Evolutionary conservation across 2,329 filamentous ascomycete genomes (phyloP), one percentile per base, ranked within the genome.

Genomic region (Paracoccidioides lutzii): DNA sequence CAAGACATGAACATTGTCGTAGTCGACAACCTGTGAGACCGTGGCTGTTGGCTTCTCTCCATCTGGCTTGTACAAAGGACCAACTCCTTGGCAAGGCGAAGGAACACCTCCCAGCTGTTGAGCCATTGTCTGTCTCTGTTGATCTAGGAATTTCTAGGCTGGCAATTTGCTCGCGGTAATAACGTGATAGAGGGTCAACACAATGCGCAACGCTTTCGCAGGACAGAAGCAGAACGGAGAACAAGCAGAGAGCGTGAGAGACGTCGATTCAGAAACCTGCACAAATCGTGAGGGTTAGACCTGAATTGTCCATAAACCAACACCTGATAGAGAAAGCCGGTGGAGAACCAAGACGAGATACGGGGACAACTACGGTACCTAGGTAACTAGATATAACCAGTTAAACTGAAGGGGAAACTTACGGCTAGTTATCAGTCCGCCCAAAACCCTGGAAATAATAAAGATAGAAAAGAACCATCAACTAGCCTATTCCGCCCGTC

Each of bases 1-100:
- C 48, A 98, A 78, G 61, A 94, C 86, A 69, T 90, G 85, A 61
- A 98, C 88, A 76, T 95, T 96, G 59, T 90, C 84, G 66, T 89
- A 85, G 46, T 82, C 75, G 42, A 96, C 83, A 58, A 82, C 80
- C 56, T 84, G 90, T 10, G 93, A 98, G 44, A 97, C 86, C 2
- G 90, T 97, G 10, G 90, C 90, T 57, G 80, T 86, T 43, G 89
- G 90, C 69, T 91, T 94, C 69, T 91, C 82, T 61, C 80, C 82
- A 59, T 84, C 80, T 32, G 84, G 77, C 56, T 83, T 81, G 72
- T 95, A 95, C 60, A 85, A 78, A 49, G 89, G 90, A 0, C 90
- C 90, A 58, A 95, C 82, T 60, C 80, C 82, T 30, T 57, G 58
- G n/a, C 53, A 52, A 12, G 57, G 58, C 8, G 52, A 38, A 22